phyloP scores from a whole-genome alignment of 2,329 filamentous ascomycete species.

The Fusarium graminum region DNA sequence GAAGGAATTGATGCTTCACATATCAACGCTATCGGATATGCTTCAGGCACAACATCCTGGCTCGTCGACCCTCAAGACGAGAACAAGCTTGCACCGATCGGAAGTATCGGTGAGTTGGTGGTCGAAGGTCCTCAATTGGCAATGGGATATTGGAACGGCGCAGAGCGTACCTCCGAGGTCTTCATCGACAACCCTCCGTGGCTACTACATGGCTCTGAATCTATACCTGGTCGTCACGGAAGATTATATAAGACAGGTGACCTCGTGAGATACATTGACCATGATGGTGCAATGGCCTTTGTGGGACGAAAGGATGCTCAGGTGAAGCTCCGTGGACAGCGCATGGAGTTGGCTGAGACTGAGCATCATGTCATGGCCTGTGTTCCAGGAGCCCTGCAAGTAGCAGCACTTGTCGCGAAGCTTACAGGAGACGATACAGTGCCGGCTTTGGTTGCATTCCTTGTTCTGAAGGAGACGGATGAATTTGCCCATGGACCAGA shows the following conservation, averaged over 20 bases:
- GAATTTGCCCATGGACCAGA: neutral
- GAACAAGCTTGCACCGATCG: conserved; percentile 40
- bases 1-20: neutral
- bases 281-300: conserved; percentile 55
- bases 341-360: conserved; percentile 58
- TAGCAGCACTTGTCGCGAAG: neutral
- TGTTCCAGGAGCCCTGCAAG: neutral
- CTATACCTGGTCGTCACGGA: conserved; percentile 13
- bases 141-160: conserved; percentile 43
- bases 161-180: conserved; percentile 40
- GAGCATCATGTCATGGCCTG: conserved; percentile 20
- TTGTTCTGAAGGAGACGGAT: neutral
- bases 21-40: neutral
- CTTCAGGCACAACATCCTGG: conserved; percentile 33
- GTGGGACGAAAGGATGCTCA: conserved; percentile 67
- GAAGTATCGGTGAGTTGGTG: conserved; percentile 47
- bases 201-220: conserved; percentile 33
- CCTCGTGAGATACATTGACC: conserved; percentile 43
- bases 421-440: neutral
- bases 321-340: conserved; percentile 67
- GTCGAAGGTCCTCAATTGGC: conserved; percentile 48
- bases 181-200: conserved; percentile 51
- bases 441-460: neutral
- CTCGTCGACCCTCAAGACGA: conserved; percentile 43
- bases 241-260: conserved; percentile 43